Conservation (phyloP, 1,139 yeast genomes). For the Blastobotrys buckinghamii region DNA sequence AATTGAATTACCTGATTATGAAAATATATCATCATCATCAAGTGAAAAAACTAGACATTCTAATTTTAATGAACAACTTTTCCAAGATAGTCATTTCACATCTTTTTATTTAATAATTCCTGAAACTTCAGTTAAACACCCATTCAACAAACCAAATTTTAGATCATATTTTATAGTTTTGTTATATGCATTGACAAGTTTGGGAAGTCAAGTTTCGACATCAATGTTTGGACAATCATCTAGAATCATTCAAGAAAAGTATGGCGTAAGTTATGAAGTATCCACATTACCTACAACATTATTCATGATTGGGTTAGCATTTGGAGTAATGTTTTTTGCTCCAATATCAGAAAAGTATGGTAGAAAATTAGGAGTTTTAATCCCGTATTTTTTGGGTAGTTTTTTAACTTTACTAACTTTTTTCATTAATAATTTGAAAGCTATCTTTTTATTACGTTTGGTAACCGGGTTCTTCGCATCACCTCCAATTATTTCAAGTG, state of each 20-base stretch:
- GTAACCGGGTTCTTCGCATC: slow-evolving; percentile 16
- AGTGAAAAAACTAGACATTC: not conserved
- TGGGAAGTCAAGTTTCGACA: slow-evolving; percentile 17
- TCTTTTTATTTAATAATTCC: slow-evolving; percentile 2
- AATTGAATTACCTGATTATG: not conserved
- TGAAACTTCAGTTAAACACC: slow-evolving; percentile 4
- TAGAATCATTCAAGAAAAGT: slow-evolving; percentile 5
- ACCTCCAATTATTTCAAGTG: slow-evolving; percentile 19
- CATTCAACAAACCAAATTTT: slow-evolving; percentile 1
- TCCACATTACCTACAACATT: slow-evolving; percentile 17
- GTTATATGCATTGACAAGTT: slow-evolving; percentile 17
- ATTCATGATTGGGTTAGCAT: slow-evolving; percentile 17
- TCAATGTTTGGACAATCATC: slow-evolving; percentile 15
- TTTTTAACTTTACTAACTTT: slow-evolving; percentile 11
- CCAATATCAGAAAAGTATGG: slow-evolving; percentile 19
- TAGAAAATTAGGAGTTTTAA: slow-evolving; percentile 12
- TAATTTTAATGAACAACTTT: not conserved
- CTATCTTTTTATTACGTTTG: slow-evolving; percentile 14
- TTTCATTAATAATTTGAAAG: slow-evolving; percentile 8
- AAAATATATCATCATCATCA: not conserved
- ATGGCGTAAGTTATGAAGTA: slow-evolving; percentile 7
- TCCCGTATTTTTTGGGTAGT: slow-evolving; percentile 13
- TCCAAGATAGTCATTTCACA: not conserved
- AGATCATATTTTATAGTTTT: slow-evolving; percentile 7
- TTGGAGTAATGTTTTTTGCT: slow-evolving; percentile 18